phyloP scores from a whole-genome alignment of 768 basidiomycete species.

The Russula earlei region DNA sequence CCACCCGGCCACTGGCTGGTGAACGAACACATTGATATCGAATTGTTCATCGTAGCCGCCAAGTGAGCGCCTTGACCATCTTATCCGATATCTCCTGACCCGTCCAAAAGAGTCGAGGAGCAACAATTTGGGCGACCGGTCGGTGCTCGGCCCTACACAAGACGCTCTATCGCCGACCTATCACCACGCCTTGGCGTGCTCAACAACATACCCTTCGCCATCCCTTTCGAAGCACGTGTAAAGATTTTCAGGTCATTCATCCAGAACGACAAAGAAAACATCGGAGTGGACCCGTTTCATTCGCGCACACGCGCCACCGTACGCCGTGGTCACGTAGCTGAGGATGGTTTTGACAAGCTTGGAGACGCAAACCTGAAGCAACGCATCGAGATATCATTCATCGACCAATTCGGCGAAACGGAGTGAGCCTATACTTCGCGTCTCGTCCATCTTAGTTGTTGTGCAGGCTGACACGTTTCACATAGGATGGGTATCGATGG shows the following conservation, averaged over 20 bases:
- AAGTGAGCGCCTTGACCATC: conserved; percentile 38
- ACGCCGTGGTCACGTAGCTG: conserved; percentile 66
- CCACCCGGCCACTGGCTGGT: conserved; percentile 81
- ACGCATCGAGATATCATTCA: conserved; percentile 83
- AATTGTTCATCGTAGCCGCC: conserved; percentile 78
- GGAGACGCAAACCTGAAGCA: conserved; percentile 69
- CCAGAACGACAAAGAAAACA: conserved; percentile 40
- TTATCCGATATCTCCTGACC: neutral
- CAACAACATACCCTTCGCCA: conserved; percentile 92
- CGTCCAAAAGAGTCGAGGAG: conserved; percentile 51
- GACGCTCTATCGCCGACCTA: conserved; percentile 64
- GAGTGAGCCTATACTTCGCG: conserved; percentile 47
- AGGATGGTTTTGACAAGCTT: conserved; percentile 87
- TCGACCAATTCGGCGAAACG: conserved; percentile 79
- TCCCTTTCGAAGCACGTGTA: conserved; percentile 89
- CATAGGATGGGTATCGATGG: conserved; percentile 85
- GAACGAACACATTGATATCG: conserved; percentile 46
- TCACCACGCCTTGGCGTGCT: conserved; percentile 84
- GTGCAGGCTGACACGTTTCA: conserved; percentile 8
- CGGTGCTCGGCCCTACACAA: conserved; percentile 34
- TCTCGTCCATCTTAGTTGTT: neutral
- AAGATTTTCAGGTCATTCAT: conserved; percentile 84
- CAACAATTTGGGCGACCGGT: conserved; percentile 34
- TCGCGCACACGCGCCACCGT: conserved; percentile 37
- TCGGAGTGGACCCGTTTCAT: conserved; percentile 20